Evolutionary conservation across 2,329 filamentous ascomycete genomes (phyloP).

Genomic region (Graphiopsis chlorocephala): DNA sequence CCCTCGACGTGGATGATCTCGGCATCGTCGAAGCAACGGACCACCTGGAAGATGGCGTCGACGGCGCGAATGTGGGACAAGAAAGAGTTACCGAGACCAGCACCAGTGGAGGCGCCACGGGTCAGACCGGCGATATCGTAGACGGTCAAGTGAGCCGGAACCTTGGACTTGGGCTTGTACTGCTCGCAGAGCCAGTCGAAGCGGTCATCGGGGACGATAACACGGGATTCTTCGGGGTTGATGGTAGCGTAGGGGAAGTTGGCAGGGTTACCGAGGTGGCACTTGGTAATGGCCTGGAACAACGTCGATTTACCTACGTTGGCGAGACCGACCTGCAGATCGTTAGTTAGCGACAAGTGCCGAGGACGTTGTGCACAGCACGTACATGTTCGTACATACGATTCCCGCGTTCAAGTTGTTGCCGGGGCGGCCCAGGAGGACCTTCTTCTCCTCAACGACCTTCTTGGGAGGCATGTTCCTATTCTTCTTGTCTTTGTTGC

Average conservation of each 20-base stretch:
- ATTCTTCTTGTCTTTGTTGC: slow-evolving; percentile 35
- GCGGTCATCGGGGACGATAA: slow-evolving; percentile 92
- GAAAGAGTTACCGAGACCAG: slow-evolving; percentile 96
- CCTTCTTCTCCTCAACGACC: slow-evolving; percentile 85
- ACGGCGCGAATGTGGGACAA: slow-evolving; percentile 92
- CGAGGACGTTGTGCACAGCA: slow-evolving; percentile 30
- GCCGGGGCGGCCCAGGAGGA: slow-evolving; percentile 90
- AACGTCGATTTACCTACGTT: slow-evolving; percentile 99
- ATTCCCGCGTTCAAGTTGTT: slow-evolving; percentile 99
- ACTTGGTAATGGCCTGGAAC: slow-evolving; percentile 99
- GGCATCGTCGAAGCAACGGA: slow-evolving; percentile 74
- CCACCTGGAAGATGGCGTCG: slow-evolving; percentile 41
- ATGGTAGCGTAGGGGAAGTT: slow-evolving; percentile 99
- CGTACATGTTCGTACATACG: slow-evolving; percentile 59
- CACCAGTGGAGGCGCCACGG: slow-evolving; percentile 91
- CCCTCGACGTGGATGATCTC: slow-evolving; percentile 99
- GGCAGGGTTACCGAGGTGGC: slow-evolving; percentile 92
- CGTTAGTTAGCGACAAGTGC: slow-evolving; percentile 43
- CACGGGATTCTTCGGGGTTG: slow-evolving; percentile 95
- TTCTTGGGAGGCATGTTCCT: slow-evolving; percentile 88
- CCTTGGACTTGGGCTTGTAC: slow-evolving; percentile 94
- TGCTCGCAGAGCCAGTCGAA: slow-evolving; percentile 95
- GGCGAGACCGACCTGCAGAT: slow-evolving; percentile 82
- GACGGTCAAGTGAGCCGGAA: slow-evolving; percentile 96
- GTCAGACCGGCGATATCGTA: slow-evolving; percentile 99